Conservation (phyloP, 2,329 filamentous ascomycete genomes). For the Stagonosporopsis rhizophila region DNA sequence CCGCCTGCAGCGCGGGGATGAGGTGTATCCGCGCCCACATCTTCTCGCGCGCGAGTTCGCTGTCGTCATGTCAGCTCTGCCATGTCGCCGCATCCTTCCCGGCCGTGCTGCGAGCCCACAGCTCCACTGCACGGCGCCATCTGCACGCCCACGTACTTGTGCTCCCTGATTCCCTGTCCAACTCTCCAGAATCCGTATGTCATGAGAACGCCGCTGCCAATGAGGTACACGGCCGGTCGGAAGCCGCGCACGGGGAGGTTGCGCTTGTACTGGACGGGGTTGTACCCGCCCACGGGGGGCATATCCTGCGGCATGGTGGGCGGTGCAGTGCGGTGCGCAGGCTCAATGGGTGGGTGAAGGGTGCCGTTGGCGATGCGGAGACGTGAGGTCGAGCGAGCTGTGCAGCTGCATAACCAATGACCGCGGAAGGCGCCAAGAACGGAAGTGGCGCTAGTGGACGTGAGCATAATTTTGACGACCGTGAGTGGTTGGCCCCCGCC, state of each 20-base stretch:
- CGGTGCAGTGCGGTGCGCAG: conserved; percentile 29
- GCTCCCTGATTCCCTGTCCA: conserved; percentile 83
- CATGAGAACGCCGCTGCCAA: conserved; percentile 80
- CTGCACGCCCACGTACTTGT: conserved; percentile 71
- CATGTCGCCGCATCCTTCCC: neutral
- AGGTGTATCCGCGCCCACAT: conserved; percentile 97
- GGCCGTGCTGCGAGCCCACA: neutral
- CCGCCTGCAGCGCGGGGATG: conserved; percentile 90
- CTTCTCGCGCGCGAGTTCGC: conserved; percentile 94
- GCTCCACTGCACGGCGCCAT: neutral
- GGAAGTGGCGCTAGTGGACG: conserved; percentile 31
- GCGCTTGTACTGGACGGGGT: conserved; percentile 96
- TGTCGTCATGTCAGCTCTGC: conserved; percentile 51
- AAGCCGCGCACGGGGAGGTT: conserved; percentile 93
- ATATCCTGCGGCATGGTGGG: conserved; percentile 93
- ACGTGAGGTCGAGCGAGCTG: conserved; percentile 40
- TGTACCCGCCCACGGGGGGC: conserved; percentile 93
- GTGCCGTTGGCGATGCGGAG: conserved; percentile 35
- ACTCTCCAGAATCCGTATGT: conserved; percentile 89
- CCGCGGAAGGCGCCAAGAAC: conserved; percentile 27
- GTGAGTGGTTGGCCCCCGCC: conserved; percentile 27
- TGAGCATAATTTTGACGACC: conserved; percentile 39
- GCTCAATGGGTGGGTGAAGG: conserved; percentile 38
- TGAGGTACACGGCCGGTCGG: conserved; percentile 78
- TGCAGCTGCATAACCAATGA: conserved; percentile 22